These are phyloP conservation scores for Aureobasidium sp. DNA, from an alignment of 2,329 filamentous ascomycete genomes.

Conservation along the genomic window DNA sequence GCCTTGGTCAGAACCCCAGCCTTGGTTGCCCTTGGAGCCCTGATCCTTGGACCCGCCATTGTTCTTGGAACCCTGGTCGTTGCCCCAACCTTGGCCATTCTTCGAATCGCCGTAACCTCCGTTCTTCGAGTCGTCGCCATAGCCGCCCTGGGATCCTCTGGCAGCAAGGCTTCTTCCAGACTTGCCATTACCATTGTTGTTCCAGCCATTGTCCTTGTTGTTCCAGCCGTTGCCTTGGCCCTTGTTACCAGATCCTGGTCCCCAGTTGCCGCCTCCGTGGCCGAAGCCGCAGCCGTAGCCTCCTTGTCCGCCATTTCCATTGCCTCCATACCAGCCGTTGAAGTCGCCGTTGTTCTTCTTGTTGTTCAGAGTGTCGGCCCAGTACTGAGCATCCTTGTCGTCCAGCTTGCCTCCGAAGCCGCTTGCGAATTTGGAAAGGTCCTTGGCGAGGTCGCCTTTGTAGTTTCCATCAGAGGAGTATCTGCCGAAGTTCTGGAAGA, in stretches of 20 bases:
- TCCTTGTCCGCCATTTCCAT: background rate
- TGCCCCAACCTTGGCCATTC: background rate
- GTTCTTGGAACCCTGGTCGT: background rate
- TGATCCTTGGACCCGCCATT: background rate
- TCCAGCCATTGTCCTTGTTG: background rate
- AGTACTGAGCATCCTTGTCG: background rate
- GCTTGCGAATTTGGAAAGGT: background rate
- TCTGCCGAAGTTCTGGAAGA: background rate
- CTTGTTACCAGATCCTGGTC: background rate
- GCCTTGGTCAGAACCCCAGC: background rate
- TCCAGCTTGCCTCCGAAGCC: constrained; percentile 3
- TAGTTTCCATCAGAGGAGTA: background rate
- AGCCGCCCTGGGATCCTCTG: background rate
- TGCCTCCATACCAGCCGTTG: background rate
- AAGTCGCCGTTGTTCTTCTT: constrained; percentile 4
- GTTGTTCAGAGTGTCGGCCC: background rate
- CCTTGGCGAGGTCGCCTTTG: constrained; percentile 2
- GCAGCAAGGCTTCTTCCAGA: background rate
- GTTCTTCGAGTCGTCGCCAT: background rate
- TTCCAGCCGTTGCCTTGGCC: background rate
- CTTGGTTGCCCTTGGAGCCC: background rate
- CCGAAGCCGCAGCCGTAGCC: background rate
- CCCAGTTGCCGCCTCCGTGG: background rate
- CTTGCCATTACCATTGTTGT: background rate
- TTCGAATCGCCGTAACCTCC: background rate